A percentile compares a stretch with the other conserved stretches of the same genome.
Evolutionary conservation across 2,329 filamentous ascomycete genomes (phyloP).

Genomic region (Chaetomiaceae sp.): DNA sequence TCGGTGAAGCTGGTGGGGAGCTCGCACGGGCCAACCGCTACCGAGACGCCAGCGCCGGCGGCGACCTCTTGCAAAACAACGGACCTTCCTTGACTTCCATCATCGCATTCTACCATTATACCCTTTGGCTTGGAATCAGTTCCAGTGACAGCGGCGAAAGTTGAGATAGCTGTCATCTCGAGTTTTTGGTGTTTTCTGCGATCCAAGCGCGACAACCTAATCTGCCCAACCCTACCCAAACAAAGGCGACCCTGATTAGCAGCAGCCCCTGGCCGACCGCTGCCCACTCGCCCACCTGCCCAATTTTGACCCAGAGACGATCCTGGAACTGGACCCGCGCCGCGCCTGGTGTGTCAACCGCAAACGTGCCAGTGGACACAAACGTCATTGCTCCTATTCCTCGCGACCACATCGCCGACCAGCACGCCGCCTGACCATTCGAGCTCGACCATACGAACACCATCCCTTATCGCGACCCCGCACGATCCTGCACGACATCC

Average conservation of each 20-base stretch:
- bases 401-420: not conserved
- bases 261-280: conserved; percentile 1
- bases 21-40: conserved; percentile 13
- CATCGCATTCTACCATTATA: conserved; percentile 14
- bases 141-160: not conserved
- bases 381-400: conserved; percentile 26
- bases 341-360: conserved; percentile 19
- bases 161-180: not conserved
- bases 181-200: not conserved
- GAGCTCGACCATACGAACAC: conserved; percentile 18
- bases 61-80: conserved; percentile 11
- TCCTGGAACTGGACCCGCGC: conserved; percentile 24
- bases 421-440: not conserved
- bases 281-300: conserved; percentile 21
- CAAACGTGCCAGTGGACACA: conserved; percentile 19
- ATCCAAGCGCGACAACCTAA: not conserved
- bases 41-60: conserved; percentile 1
- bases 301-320: conserved; percentile 27
- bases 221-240: not conserved
- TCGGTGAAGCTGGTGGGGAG: conserved; percentile 9
- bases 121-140: conserved; percentile 8
- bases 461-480: conserved; percentile 13
- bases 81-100: not conserved
- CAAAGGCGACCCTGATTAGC: not conserved
- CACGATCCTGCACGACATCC: not conserved